A percentile compares a stretch with the other conserved stretches of the same genome.
Evolutionary conservation across 305 asterid genomes (phyloP).

Genomic region (Fraxinus sp.): DNA sequence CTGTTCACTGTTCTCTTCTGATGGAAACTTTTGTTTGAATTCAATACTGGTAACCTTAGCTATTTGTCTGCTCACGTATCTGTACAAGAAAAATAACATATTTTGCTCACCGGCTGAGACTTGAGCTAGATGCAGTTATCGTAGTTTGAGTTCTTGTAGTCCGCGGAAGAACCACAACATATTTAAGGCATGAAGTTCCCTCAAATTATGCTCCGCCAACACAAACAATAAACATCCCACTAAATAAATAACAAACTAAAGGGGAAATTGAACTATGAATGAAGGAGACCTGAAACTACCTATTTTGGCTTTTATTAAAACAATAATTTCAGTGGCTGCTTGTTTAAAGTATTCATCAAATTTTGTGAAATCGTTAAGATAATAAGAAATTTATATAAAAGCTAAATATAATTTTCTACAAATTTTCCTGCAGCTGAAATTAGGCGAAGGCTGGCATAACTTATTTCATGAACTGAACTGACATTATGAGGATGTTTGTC

Average conservation of each 20-base stretch:
- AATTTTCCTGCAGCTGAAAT: not conserved
- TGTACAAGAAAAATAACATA: not conserved
- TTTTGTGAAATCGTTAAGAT: not conserved
- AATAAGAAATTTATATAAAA: not conserved
- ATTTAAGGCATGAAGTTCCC: not conserved
- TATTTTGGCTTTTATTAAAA: not conserved
- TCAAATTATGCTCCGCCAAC: not conserved
- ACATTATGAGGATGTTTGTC: not conserved
- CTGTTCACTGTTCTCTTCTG: not conserved
- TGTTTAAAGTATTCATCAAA: not conserved
- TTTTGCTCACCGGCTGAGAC: not conserved
- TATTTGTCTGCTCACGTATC: not conserved
- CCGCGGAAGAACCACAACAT: not conserved
- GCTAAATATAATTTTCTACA: not conserved
- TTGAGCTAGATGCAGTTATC: not conserved
- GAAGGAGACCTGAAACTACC: not conserved
- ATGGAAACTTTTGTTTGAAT: not conserved
- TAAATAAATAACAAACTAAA: not conserved
- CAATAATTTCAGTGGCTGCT: not conserved
- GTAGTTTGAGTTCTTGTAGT: conserved; percentile 5
- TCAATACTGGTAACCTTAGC: not conserved
- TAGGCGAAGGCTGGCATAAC: not conserved
- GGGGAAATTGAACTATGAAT: not conserved
- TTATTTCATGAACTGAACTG: not conserved
- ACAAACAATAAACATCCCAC: not conserved